phyloP scores from a whole-genome alignment of 768 basidiomycete genomes.

The Gautieria morchelliformis region DNA sequence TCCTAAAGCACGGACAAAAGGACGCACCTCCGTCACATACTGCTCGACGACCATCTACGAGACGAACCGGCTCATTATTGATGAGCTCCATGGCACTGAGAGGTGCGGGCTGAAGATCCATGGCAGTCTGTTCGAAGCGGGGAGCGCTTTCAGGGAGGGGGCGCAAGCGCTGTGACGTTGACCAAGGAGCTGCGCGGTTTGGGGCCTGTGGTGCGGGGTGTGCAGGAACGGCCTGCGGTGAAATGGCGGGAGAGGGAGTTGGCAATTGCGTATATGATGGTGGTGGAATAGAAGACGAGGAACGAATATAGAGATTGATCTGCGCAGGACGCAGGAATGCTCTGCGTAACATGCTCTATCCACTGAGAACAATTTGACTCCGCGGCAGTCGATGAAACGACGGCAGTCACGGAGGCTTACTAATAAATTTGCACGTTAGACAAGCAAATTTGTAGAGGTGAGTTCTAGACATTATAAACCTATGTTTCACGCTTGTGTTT shows the following conservation, averaged over 20 bases:
- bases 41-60: constrained; percentile 77
- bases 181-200: constrained; percentile 79
- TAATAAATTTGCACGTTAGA: too few relatives aligned
- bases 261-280: constrained; percentile 11
- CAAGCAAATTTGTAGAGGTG: too few relatives aligned
- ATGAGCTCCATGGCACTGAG: constrained; percentile 88
- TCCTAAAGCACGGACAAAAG: constrained; percentile 2
- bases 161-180: constrained; percentile 68
- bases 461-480: too few relatives aligned
- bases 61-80: constrained; percentile 71
- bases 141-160: constrained; percentile 51
- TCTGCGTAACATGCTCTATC: neutral
- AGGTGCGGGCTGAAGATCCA: constrained; percentile 83
- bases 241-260: constrained; percentile 17
- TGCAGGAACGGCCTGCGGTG: constrained; percentile 17
- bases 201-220: constrained; percentile 59
- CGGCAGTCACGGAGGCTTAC: too few relatives aligned
- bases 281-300: neutral
- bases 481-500: too few relatives aligned
- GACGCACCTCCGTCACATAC: constrained; percentile 90
- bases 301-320: neutral
- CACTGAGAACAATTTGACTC: too few relatives aligned
- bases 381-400: too few relatives aligned
- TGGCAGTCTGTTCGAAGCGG: constrained; percentile 85
- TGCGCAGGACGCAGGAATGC: neutral